A percentile compares a stretch with the other conserved stretches of the same genome.
phyloP scores from a whole-genome alignment of 257 asterid genomes.

The Solanum paucissectum region DNA sequence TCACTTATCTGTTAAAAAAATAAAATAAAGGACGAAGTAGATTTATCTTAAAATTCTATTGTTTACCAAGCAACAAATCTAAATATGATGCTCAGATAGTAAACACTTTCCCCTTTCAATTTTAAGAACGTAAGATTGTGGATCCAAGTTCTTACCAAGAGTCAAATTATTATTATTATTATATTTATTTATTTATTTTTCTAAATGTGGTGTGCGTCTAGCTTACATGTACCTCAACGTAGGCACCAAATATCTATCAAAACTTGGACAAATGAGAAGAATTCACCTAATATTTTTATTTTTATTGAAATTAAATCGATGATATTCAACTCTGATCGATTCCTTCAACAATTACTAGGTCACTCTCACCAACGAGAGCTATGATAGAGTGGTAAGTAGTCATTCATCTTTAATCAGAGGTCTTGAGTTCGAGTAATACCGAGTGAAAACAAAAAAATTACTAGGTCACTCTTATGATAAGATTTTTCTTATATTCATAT shows the following conservation, averaged over 20 bases:
- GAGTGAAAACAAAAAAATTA: too few relatives aligned
- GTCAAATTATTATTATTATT: too few relatives aligned
- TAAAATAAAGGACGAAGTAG: neutral
- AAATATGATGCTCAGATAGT: neutral
- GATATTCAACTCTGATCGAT: neutral
- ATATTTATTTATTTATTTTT: too few relatives aligned
- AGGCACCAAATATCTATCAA: neutral
- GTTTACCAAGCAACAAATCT: neutral
- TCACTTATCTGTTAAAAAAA: neutral
- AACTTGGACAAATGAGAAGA: neutral
- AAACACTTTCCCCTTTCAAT: neutral
- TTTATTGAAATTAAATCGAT: neutral
- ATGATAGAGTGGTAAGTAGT: too few relatives aligned
- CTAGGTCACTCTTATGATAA: too few relatives aligned
- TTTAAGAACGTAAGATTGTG: neutral
- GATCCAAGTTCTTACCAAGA: neutral
- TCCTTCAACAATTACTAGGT: too few relatives aligned
- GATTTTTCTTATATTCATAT: neutral
- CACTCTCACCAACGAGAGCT: neutral
- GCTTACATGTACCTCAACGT: neutral
- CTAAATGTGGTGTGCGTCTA: neutral
- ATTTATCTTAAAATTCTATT: neutral
- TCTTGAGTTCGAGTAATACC: neutral
- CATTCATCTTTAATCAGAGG: too few relatives aligned
- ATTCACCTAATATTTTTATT: neutral